Percentiles rank a stretch among this genome's conserved stretches.
Conservation (phyloP, 371 early-diverging fungal genomes). For the Mucor racemosus region DNA sequence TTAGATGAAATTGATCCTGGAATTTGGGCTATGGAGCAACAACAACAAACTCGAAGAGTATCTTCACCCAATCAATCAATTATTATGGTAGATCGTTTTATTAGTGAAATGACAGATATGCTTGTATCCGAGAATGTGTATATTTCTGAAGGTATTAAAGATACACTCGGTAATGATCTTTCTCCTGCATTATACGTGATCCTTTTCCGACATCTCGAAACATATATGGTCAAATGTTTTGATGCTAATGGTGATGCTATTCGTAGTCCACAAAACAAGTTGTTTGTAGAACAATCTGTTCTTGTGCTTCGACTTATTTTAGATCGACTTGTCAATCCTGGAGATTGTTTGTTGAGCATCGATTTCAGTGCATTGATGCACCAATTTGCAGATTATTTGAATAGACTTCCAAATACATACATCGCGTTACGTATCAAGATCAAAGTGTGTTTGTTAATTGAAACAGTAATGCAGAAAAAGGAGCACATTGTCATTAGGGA, state of each 20-base stretch:
- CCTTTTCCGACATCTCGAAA: slow-evolving; percentile 75
- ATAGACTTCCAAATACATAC: slow-evolving; percentile 64
- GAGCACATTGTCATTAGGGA: slow-evolving; percentile 79
- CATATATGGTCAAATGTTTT: slow-evolving; percentile 73
- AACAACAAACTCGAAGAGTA: slow-evolving; percentile 1
- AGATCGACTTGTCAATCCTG: slow-evolving; percentile 75
- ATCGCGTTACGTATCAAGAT: slow-evolving; percentile 79
- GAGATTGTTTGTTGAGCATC: slow-evolving; percentile 74
- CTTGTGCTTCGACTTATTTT: slow-evolving; percentile 81
- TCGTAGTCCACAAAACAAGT: slow-evolving; percentile 75
- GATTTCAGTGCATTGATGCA: slow-evolving; percentile 82
- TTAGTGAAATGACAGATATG: slow-evolving; percentile 81
- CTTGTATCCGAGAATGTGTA: slow-evolving; percentile 84
- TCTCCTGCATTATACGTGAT: slow-evolving; percentile 79
- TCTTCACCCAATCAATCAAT: slow-evolving; percentile 45
- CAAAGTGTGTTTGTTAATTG: slow-evolving; percentile 83
- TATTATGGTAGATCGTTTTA: slow-evolving; percentile 74
- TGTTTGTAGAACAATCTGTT: slow-evolving; percentile 88
- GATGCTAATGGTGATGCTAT: slow-evolving; percentile 70
- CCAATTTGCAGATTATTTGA: slow-evolving; percentile 78
- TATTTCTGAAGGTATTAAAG: slow-evolving; percentile 86
- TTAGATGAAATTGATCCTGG: slow-evolving; percentile 20
- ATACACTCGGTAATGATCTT: slow-evolving; percentile 85
- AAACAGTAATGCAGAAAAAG: slow-evolving; percentile 79
- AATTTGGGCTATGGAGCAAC: not conserved